phyloP scores from a whole-genome alignment of 768 basidiomycete genomes.

The Podaxis pistillaris region DNA sequence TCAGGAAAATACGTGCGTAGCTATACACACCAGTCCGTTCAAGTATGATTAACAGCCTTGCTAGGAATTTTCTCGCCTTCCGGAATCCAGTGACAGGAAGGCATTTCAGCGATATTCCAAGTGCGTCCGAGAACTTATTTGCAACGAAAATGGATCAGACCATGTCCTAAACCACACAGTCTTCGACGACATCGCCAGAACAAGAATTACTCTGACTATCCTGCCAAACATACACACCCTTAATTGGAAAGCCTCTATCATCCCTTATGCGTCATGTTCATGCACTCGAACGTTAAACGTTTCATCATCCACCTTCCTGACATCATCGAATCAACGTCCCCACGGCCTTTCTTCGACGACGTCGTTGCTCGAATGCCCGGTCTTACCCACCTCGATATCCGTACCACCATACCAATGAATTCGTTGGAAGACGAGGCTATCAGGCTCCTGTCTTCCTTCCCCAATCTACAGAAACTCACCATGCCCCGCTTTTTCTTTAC shows the following conservation, averaged over 20 bases:
- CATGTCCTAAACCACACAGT: not conserved
- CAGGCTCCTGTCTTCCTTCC: slow-evolving; percentile 4
- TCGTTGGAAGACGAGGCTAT: slow-evolving; percentile 1
- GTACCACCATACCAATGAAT: slow-evolving; percentile 12
- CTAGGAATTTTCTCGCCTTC: slow-evolving; percentile 19
- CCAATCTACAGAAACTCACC: slow-evolving; percentile 7
- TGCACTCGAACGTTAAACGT: slow-evolving; percentile 14
- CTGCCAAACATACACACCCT: slow-evolving; percentile 17
- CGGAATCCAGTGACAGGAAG: slow-evolving; percentile 19
- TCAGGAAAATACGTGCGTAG: slow-evolving; percentile 5
- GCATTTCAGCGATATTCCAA: slow-evolving; percentile 22
- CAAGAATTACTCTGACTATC: slow-evolving; percentile 11
- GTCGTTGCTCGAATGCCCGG: slow-evolving; percentile 15
- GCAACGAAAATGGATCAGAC: slow-evolving; percentile 14
- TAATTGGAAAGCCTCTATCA: slow-evolving; percentile 15
- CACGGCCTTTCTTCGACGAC: slow-evolving; percentile 9
- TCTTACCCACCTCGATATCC: slow-evolving; percentile 8
- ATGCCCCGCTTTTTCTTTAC: slow-evolving; percentile 14
- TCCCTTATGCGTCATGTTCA: slow-evolving; percentile 17
- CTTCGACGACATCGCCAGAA: slow-evolving; percentile 14
- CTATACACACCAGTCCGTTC: not conserved
- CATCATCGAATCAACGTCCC: not conserved
- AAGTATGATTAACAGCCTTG: not conserved
- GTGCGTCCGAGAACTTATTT: slow-evolving; percentile 22
- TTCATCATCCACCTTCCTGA: slow-evolving; percentile 12